Percentiles rank a stretch among this genome's conserved stretches.
Evolutionary conservation across 1,284 basidiomycete genomes (phyloP).

Genomic region (Microbotryomycetes sp.): DNA sequence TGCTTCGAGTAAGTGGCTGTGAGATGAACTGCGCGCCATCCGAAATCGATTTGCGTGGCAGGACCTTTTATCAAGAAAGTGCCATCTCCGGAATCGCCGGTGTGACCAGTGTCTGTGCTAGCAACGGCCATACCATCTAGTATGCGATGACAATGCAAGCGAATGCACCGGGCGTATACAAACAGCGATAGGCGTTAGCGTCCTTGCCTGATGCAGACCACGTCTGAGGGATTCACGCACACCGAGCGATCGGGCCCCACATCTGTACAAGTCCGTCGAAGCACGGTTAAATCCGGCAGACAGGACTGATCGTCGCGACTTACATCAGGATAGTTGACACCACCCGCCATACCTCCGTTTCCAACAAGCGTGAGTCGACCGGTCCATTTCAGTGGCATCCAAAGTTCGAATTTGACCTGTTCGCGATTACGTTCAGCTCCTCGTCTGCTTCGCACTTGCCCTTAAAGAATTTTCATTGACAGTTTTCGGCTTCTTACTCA

Average conservation of each 20-base stretch:
- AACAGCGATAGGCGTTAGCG: no score
- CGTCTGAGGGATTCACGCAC: no score
- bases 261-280: no score
- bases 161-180: not conserved
- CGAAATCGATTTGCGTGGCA: slow-evolving; percentile 33
- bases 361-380: slow-evolving; percentile 31
- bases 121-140: slow-evolving; percentile 16
- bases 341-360: slow-evolving; percentile 27
- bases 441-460: no score
- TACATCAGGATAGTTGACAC: slow-evolving; percentile 29
- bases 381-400: slow-evolving; percentile 29
- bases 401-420: slow-evolving; percentile 32
- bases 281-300: no score
- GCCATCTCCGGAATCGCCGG: slow-evolving; percentile 18
- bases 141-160: no score
- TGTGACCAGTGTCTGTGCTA: slow-evolving; percentile 30
- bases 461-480: no score
- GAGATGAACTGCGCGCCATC: slow-evolving; percentile 31
- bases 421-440: not conserved
- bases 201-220: no score
- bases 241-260: not conserved
- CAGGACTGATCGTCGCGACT: no score
- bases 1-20: slow-evolving; percentile 30
- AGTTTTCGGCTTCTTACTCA: no score
- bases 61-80: slow-evolving; percentile 26